Evolutionary conservation across 805 yeast genomes (phyloP).

Genomic region (Scheffersomyces amazonensis): DNA sequence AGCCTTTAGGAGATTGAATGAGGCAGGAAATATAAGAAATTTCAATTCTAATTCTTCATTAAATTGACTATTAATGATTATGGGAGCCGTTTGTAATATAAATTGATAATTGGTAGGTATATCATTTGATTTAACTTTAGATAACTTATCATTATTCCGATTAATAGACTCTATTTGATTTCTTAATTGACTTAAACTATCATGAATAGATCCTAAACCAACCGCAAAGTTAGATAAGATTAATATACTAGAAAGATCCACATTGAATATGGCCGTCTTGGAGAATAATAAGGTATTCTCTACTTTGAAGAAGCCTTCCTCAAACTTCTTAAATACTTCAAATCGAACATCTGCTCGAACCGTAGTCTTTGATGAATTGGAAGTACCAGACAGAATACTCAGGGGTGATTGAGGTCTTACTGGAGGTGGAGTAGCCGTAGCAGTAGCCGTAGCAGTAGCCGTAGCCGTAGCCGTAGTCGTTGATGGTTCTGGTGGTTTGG

Average conservation of each 20-base stretch:
- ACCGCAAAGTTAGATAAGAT: constrained; percentile 23
- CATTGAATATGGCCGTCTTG: constrained; percentile 29
- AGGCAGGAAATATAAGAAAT: constrained; percentile 40
- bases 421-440: background rate
- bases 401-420: constrained; percentile 2
- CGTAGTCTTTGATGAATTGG: constrained; percentile 4
- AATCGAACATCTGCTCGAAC: constrained; percentile 50
- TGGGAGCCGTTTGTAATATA: constrained; percentile 38
- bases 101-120: constrained; percentile 16
- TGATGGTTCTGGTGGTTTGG: background rate
- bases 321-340: constrained; percentile 36
- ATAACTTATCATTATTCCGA: background rate
- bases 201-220: constrained; percentile 19
- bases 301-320: constrained; percentile 5
- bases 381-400: constrained; percentile 5
- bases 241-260: constrained; percentile 21
- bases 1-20: constrained; percentile 34
- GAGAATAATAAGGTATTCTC: constrained; percentile 44
- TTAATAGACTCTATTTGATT: constrained; percentile 5
- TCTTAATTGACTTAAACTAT: constrained; percentile 13
- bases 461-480: background rate
- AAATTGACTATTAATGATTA: constrained; percentile 21
- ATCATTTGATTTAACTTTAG: background rate
- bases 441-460: background rate
- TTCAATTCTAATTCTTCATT: constrained; percentile 15